phyloP scores from a whole-genome alignment of 805 yeast genomes.

The Candida insectorum region DNA sequence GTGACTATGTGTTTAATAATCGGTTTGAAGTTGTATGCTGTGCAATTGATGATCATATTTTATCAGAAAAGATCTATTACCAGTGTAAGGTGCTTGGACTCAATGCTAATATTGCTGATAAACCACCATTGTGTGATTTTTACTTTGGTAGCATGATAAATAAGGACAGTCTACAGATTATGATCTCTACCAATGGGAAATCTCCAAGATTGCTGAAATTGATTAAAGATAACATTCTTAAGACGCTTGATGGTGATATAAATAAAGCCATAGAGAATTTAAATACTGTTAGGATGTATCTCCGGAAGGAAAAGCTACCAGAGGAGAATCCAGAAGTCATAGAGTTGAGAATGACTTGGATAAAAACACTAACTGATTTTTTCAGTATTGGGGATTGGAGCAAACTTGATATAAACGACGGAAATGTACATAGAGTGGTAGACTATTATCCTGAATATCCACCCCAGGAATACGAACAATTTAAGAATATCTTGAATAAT shows the following conservation, averaged over 20 bases:
- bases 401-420: conserved; percentile 27
- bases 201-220: conserved; percentile 69
- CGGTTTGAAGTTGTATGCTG: conserved; percentile 66
- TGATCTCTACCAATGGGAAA: conserved; percentile 81
- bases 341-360: conserved; percentile 68
- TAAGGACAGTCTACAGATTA: conserved; percentile 69
- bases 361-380: conserved; percentile 59
- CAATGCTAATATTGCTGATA: conserved; percentile 79
- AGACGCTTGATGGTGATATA: conserved; percentile 43
- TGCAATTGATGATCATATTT: conserved; percentile 68
- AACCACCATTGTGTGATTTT: conserved; percentile 80
- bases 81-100: conserved; percentile 42
- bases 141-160: conserved; percentile 79
- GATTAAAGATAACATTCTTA: conserved; percentile 52
- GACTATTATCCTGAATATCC: conserved; percentile 50
- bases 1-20: conserved; percentile 29
- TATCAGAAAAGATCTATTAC: conserved; percentile 56
- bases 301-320: conserved; percentile 42
- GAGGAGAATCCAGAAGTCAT: conserved; percentile 50
- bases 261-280: conserved; percentile 60
- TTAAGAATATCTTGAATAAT: conserved; percentile 5
- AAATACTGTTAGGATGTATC: conserved; percentile 49
- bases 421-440: conserved; percentile 39
- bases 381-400: conserved; percentile 62
- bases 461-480: conserved; percentile 24